Base-by-base conservation (phyloP, 2,329 filamentous ascomycete species). In the Talaromyces albobiverticillius region DNA sequence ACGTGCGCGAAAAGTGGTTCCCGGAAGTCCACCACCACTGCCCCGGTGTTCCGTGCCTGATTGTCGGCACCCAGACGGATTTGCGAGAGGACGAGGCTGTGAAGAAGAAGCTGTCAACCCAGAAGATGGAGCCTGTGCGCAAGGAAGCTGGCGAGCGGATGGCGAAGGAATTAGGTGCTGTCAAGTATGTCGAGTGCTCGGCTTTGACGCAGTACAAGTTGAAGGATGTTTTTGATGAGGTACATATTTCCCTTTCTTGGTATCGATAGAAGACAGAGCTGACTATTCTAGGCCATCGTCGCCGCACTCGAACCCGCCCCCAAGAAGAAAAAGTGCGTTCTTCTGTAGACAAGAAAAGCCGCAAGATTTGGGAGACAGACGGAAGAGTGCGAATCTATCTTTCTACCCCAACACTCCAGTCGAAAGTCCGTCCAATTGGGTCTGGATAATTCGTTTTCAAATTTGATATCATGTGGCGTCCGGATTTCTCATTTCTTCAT, bases 171-270 rank as follows among this genome's bases (percentile, higher is more conserved):
- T 78, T 97, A n/a, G 91, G 91, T 58, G 94, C 94, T 4, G 90
- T 99, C 66, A 97, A 96, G 80, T 99, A 99, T 66, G 94, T 97
- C 60, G 94, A 99, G 78, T 99, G 94, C 79, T 96, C 92, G 70
- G 94, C 94, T 55, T 78, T 99, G 73, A 97, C 94, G 59, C 94
- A 99, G 79, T 96, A 92, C 79, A 96, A 96, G 78, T 79, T 99
- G 62, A 99, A 99, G 82, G 94, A 97, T 70, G 94, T 99, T 16
- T 99, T 99, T 75, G 94, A 99, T 68, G 94, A 97, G 88, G 92
- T 96, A 82, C 64, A 82, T 32, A 51, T 34, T n/a, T 16, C 50
- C n/a, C 18, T 22, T 8, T 4, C 14, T n/a, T n/a, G n/a, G n/a
- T n/a, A n/a, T n/a, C n/a, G n/a, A n/a, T n/a, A n/a, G n/a, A n/a